Evolutionary conservation across 306 rosid genomes (phyloP).

Genomic region (Lupinus albus): DNA sequence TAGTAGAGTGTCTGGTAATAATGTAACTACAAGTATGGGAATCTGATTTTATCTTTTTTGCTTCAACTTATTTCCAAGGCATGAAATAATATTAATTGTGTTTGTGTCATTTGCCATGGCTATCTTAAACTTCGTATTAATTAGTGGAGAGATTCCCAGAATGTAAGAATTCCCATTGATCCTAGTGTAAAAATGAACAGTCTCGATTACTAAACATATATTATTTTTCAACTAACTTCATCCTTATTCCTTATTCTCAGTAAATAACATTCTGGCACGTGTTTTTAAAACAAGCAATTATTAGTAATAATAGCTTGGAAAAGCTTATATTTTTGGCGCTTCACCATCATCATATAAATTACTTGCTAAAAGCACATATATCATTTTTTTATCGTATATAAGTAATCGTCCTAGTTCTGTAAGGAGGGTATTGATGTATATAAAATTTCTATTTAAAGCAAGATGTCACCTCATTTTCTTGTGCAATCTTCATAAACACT

Average conservation of each 20-base stretch:
- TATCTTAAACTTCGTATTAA: slow-evolving; percentile 1
- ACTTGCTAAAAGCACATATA: neutral
- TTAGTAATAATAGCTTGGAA: neutral
- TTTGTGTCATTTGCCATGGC: slow-evolving; percentile 15
- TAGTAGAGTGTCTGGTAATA: neutral
- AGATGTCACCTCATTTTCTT: neutral
- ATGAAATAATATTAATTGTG: neutral
- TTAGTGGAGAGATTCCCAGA: slow-evolving; percentile 8
- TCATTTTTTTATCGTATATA: neutral
- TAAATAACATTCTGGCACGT: neutral
- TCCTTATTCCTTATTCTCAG: no score
- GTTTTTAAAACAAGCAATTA: slow-evolving; percentile 2
- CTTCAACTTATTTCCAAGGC: neutral
- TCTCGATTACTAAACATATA: neutral
- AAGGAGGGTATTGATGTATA: slow-evolving; percentile 17
- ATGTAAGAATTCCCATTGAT: neutral
- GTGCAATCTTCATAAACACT: neutral
- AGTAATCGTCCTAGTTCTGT: neutral
- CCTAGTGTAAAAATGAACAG: neutral
- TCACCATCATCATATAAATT: slow-evolving; percentile 6
- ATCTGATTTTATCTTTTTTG: neutral
- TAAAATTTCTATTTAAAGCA: neutral
- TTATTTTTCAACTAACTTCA: neutral
- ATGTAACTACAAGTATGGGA: slow-evolving; percentile 21
- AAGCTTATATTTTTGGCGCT: slow-evolving; percentile 19